Conservation (phyloP, 495 filamentous ascomycete species). For the Penicillium odoratum region DNA sequence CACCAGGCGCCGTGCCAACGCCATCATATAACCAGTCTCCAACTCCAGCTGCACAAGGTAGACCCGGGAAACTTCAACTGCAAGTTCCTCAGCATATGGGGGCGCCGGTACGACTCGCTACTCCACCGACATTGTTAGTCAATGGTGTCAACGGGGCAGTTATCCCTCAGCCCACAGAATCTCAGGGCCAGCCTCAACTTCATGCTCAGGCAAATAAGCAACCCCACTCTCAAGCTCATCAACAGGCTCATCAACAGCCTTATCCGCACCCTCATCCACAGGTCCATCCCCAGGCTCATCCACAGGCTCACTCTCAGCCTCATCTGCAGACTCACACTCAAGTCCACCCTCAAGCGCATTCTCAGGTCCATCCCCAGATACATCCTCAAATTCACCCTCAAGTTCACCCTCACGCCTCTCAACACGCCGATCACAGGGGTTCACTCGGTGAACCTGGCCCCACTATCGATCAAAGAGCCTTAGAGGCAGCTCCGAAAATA, state of each 20-base stretch:
- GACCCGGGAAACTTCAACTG: conserved; percentile 62
- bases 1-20: conserved; percentile 14
- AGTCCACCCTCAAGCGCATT: background rate
- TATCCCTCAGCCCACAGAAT: conserved; percentile 2
- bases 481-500: conserved; percentile 17
- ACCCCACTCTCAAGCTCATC: background rate
- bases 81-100: conserved; percentile 78
- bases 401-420: background rate
- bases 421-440: conserved; percentile 3
- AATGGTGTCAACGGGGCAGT: conserved; percentile 56
- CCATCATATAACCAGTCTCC: conserved; percentile 33
- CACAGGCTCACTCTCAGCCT: background rate
- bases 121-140: conserved; percentile 67
- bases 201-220: background rate
- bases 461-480: conserved; percentile 1
- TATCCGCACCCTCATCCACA: background rate
- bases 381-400: background rate
- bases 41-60: conserved; percentile 28
- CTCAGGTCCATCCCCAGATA: background rate
- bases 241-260: background rate
- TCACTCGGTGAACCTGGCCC: conserved; percentile 6
- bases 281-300: background rate
- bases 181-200: background rate
- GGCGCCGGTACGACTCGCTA: conserved; percentile 74
- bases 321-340: background rate